phyloP scores from a whole-genome alignment of 1,284 basidiomycete genomes.

The Microbotryum violaceum region DNA sequence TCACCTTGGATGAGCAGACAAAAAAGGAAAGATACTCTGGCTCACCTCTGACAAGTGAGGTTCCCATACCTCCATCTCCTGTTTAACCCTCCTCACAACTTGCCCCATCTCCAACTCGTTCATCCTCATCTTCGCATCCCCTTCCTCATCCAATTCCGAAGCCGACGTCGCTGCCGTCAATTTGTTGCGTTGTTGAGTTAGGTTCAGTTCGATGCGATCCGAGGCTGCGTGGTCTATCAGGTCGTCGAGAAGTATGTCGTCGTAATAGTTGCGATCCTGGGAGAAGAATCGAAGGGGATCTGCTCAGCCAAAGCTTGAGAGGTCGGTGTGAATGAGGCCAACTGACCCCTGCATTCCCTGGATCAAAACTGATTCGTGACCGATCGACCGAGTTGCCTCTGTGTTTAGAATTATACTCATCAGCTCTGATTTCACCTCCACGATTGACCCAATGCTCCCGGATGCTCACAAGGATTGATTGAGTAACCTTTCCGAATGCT shows the following conservation, averaged over 20 bases:
- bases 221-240: conserved; percentile 60
- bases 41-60: conserved; percentile 53
- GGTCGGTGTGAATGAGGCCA: background rate
- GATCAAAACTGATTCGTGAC: conserved; percentile 18
- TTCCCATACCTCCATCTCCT: conserved; percentile 54
- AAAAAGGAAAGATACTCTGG: background rate
- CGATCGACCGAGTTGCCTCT: background rate
- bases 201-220: conserved; percentile 67
- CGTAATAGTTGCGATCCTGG: conserved; percentile 45
- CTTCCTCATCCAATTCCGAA: conserved; percentile 5
- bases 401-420: background rate
- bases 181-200: conserved; percentile 45
- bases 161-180: conserved; percentile 3
- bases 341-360: conserved; percentile 29
- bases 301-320: background rate
- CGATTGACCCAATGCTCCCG: background rate
- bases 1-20: background rate
- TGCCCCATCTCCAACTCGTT: conserved; percentile 12
- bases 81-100: conserved; percentile 36
- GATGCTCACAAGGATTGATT: conserved; percentile 45
- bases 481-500: conserved; percentile 84
- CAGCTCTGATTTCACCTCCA: background rate
- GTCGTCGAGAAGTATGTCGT: conserved; percentile 79
- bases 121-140: conserved; percentile 6
- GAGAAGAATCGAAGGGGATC: background rate